These are phyloP conservation scores for Calonectria naviculata DNA, from an alignment of 2,329 filamentous ascomycete genomes.

Conservation along the genomic window DNA sequence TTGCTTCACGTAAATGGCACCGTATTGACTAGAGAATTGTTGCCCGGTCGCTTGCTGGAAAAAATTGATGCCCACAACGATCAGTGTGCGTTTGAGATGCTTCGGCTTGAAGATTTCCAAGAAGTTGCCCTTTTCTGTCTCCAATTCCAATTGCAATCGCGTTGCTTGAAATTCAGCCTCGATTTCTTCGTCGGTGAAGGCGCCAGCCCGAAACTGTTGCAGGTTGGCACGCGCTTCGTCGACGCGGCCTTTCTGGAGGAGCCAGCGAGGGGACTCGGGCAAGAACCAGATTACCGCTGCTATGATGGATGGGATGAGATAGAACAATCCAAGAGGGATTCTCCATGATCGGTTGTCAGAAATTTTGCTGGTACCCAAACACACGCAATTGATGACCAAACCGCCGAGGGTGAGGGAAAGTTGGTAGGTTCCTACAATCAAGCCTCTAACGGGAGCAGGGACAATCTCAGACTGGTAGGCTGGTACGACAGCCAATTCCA, in stretches of 20 bases:
- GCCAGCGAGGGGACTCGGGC: slow-evolving; percentile 43
- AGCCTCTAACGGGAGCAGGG: slow-evolving; percentile 39
- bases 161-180: slow-evolving; percentile 27
- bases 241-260: slow-evolving; percentile 37
- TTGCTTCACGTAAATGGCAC: background rate
- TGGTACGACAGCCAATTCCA: slow-evolving; percentile 51
- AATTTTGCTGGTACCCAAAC: background rate
- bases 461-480: slow-evolving; percentile 47
- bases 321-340: slow-evolving; percentile 49
- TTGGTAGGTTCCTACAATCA: slow-evolving; percentile 36
- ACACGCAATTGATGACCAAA: background rate
- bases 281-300: slow-evolving; percentile 41
- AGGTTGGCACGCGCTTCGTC: slow-evolving; percentile 42
- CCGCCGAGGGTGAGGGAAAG: background rate
- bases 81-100: background rate
- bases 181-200: slow-evolving; percentile 37
- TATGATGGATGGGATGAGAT: slow-evolving; percentile 45
- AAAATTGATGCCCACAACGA: background rate
- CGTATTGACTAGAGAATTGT: background rate
- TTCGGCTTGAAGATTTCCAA: slow-evolving; percentile 24
- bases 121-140: slow-evolving; percentile 30
- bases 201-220: slow-evolving; percentile 33
- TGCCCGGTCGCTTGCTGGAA: background rate
- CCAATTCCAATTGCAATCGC: slow-evolving; percentile 33
- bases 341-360: slow-evolving; percentile 37